Base-by-base conservation (phyloP, 1,139 yeast species). In the Keqinozyma sinolaborantium region DNA sequence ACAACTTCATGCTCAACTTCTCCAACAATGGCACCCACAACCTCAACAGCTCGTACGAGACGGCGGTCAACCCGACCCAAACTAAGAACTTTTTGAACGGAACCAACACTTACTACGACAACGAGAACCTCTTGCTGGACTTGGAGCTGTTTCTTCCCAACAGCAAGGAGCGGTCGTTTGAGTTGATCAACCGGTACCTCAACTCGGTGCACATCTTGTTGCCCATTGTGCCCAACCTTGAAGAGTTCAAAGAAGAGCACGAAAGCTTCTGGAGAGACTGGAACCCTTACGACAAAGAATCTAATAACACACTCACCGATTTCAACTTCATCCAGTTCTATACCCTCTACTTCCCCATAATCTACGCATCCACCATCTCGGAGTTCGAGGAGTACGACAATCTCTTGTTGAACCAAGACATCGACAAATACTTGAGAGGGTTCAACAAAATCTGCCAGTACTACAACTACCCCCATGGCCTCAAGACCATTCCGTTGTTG, bases 381-480 rank as follows among this genome's bases (percentile, higher is more conserved):
- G 77, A 73, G 44, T 73, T 73, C 42, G 78, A 73, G 45, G 78
- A 73, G 44, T 73, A 64, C 37, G 74, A 69, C 40, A 68, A 68
- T 35, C 45, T 68, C 16, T 47, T 68, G 31, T 50, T 73, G 33
- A 69, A 71, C 39, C 73, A 71, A 42, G 78, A 73, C 38, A 70
- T 73, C 29, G 66, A 69, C 44, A 64, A 58, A 33, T 73, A 71
- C 40, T 51, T 72, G 35, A 62, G 63, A 38, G 73, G 67, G 0
- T 70, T 72, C 42, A 68, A 72, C 44, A 65, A 61, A 34, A 68
- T 70, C 6, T 64, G 77, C 33, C 73, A 70, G 39, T 65, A 72
- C 35, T 62, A 69, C 41, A 71, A 73, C 39, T 74, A 70, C 41
- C 79, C 79, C 1, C 74, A 72, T 45, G 77, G 76, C 2, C 51